Evolutionary conservation across 495 filamentous ascomycete genomes (phyloP).

Genomic region (Aspergillus nanangensis): DNA sequence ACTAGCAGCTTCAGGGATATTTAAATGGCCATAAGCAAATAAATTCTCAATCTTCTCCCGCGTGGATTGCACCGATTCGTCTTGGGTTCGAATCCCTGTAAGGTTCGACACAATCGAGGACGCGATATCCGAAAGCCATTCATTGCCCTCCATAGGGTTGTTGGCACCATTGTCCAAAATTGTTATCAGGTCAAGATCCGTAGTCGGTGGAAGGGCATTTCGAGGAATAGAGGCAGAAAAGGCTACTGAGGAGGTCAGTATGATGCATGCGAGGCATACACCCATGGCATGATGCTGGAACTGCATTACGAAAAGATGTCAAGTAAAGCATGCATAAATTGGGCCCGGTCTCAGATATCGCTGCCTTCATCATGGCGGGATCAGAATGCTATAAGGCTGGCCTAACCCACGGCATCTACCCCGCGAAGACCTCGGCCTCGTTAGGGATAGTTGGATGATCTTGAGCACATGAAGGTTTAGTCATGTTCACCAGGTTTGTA

Average conservation of each 20-base stretch:
- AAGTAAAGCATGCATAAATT: too few relatives aligned
- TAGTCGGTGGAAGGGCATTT: background rate
- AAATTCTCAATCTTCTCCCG: constrained; percentile 1
- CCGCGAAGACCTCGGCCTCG: too few relatives aligned
- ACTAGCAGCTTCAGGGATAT: constrained; percentile 5
- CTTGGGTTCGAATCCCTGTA: background rate
- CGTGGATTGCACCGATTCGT: background rate
- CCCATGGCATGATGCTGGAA: too few relatives aligned
- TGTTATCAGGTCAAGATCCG: background rate
- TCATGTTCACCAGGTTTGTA: too few relatives aligned
- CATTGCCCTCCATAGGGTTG: background rate
- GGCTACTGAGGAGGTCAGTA: background rate
- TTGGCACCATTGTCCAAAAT: background rate
- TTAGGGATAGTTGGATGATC: too few relatives aligned
- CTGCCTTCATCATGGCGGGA: too few relatives aligned
- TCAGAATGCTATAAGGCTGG: too few relatives aligned
- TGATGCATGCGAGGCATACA: background rate
- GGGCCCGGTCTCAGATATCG: too few relatives aligned
- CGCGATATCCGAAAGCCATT: background rate
- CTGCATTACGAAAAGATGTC: too few relatives aligned
- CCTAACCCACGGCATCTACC: too few relatives aligned
- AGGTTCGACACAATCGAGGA: constrained; percentile 4
- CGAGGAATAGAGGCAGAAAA: background rate
- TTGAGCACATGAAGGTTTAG: too few relatives aligned
- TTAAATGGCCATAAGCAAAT: background rate